Base-by-base conservation (phyloP, 331 rosid genomes). In the Quercus tomentella region DNA sequence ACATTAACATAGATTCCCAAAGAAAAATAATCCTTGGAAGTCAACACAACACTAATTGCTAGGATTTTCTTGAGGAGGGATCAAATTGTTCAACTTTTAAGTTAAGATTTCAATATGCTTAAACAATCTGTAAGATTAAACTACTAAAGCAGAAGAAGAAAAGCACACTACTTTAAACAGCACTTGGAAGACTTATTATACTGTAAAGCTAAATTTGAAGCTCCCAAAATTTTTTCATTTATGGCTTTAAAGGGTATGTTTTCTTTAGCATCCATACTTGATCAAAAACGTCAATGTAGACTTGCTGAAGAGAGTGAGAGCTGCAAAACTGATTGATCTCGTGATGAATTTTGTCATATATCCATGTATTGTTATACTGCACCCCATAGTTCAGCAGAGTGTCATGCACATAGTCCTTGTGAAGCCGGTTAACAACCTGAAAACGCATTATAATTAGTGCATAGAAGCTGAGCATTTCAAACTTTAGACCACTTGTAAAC, bases 281-380 rank as follows among this genome's bases (percentile, higher is more conserved):
- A 87, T 89, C 97, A 82, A 95, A 95, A 62, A 90, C 97, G 83
- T 95, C 99, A 75, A 93, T 91, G 55, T 95, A 95, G 60, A 95
- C 99, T 84, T 95, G 92, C 75, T 90, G 98, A 67, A 95, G 94
- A 86, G 81, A 69, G 74, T 95, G 97, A 26, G 99, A 95, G 82
- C 94, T 90, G 84, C 99, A 95, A 72, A 95, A 95, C 85, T 90
- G 97, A 87, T 93, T 95, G 76, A 95, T 95, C 84, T 95, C 97
- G 58, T 95, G 98, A 90, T 95, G 98, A 85, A 93, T 95, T 83
- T 95, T 95, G 84, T 93, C 99, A 83, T 93, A 91, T 74, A 93
- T 95, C 99, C 99, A 95, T 69, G 97, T 95, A 75, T 93, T 90
- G 76, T 95, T 96, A 76, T 95, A 95, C 2, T 91, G 83, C 60